Evolutionary conservation across 129 eudicot genomes (phyloP).

Genomic region (Saussurea involucrata): DNA sequence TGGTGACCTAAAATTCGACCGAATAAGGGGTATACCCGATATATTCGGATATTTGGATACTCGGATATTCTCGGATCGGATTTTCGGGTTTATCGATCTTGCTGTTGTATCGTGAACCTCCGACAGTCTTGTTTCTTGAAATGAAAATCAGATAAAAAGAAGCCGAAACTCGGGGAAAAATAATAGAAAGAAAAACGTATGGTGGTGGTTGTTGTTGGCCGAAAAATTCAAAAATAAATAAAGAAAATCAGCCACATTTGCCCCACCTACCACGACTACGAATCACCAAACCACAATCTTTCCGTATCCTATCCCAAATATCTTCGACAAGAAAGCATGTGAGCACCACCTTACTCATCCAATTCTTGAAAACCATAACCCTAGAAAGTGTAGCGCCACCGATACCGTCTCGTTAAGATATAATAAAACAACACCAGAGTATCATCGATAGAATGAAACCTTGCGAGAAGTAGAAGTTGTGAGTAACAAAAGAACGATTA

Average conservation of each 20-base stretch:
- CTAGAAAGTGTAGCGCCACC: constrained; percentile 22
- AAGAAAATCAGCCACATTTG: constrained; percentile 45
- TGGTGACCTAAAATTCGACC: too few relatives aligned
- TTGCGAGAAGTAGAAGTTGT: neutral
- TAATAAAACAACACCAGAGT: neutral
- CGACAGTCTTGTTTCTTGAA: neutral
- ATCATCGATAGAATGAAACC: constrained; percentile 19
- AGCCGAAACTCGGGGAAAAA: neutral
- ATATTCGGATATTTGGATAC: too few relatives aligned
- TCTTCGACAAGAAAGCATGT: constrained; percentile 5
- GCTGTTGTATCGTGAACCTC: constrained; percentile 52
- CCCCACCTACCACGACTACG: constrained; percentile 59
- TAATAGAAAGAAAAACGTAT: neutral
- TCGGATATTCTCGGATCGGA: too few relatives aligned
- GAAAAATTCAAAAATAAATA: neutral
- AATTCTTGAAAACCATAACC: constrained; percentile 35
- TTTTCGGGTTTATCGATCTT: constrained; percentile 63
- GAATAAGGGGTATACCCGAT: too few relatives aligned
- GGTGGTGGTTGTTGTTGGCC: constrained; percentile 1
- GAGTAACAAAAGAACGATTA: constrained; percentile 3
- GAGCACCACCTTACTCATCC: constrained; percentile 32
- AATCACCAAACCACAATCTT: constrained; percentile 32
- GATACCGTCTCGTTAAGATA: neutral
- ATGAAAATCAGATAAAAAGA: constrained; percentile 10
- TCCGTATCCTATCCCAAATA: constrained; percentile 9